Evolutionary conservation across 345 rosid genomes (phyloP), one percentile per base, ranked within the genome.

Genomic region (Populus simonii): DNA sequence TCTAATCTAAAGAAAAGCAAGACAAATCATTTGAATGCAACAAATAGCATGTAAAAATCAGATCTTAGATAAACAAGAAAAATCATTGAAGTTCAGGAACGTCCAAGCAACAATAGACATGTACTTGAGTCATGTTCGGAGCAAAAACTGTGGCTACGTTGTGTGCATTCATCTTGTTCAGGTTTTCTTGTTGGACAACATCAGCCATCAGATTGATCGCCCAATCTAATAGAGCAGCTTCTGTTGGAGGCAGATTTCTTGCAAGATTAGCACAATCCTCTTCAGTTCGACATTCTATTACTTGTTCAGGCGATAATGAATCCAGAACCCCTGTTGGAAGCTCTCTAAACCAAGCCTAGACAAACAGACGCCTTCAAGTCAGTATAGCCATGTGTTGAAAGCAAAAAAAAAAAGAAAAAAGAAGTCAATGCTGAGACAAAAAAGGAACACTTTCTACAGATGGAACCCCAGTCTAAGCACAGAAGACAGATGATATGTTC

Each of bases 301-400:
- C 82, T 62, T 79, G 51, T 67, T 79, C 82, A 8, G 82, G 78
- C 1, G 82, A 61, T 68, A 79, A 72, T 33, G 82, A 69, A 74
- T 79, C 82, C 69, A 79, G 78, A 74, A 79, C 74, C 22, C 82
- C 82, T 33, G 74, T 23, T 33, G 82, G 82, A 20, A 79, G 78
- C 57, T 79, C 82, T 69, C 82, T 74, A 63, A 79, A 74, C 85
- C 85, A 82, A 71, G 85, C 82, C 85, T 82, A 47, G 7, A 66
- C 13, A 45, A 78, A 38, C 27, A 66, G 71, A n/a, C 20, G 53
- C 6, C 67, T 59, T n/a, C 10, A 76, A 10, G 38, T 67, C 25
- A 73, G 17, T 23, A 73, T 59, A 55, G 27, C 49, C 39, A n/a
- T 31, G 16, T 23, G 47, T n/a, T 22, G 20, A 43, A 61, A 47